Conservation (phyloP, 306 rosid species). For the Fragaria nilgerrensis region DNA sequence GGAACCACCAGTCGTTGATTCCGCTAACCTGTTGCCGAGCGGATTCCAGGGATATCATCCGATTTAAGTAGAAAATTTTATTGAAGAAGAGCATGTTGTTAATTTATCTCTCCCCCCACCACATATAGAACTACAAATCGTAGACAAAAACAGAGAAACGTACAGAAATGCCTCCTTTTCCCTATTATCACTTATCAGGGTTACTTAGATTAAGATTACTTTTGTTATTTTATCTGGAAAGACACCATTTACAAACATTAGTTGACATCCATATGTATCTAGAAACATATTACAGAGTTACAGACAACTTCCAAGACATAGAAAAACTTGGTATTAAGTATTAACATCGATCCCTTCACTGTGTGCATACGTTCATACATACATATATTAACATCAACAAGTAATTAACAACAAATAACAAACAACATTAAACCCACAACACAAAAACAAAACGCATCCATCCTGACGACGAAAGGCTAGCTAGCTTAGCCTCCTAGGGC, state of each 20-base stretch:
- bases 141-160: too few species aligned
- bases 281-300: background rate
- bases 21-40: too few species aligned
- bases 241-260: background rate
- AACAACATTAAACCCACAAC: background rate
- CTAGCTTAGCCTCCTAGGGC: conserved; percentile 15
- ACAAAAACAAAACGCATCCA: conserved; percentile 15
- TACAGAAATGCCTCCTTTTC: too few species aligned
- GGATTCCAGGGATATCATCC: too few species aligned
- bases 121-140: too few species aligned
- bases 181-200: too few species aligned
- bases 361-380: conserved; percentile 5
- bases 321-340: conserved; percentile 18
- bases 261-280: background rate
- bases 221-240: background rate
- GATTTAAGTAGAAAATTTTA: too few species aligned
- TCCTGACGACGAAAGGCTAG: background rate
- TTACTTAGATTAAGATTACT: background rate
- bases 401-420: background rate
- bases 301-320: background rate
- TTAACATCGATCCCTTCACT: conserved; percentile 4
- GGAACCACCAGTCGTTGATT: too few species aligned
- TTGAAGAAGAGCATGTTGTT: too few species aligned
- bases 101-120: too few species aligned
- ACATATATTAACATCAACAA: conserved; percentile 7